Conservation (phyloP, 1,284 basidiomycete genomes). For the Ceratobasidium sp. region DNA sequence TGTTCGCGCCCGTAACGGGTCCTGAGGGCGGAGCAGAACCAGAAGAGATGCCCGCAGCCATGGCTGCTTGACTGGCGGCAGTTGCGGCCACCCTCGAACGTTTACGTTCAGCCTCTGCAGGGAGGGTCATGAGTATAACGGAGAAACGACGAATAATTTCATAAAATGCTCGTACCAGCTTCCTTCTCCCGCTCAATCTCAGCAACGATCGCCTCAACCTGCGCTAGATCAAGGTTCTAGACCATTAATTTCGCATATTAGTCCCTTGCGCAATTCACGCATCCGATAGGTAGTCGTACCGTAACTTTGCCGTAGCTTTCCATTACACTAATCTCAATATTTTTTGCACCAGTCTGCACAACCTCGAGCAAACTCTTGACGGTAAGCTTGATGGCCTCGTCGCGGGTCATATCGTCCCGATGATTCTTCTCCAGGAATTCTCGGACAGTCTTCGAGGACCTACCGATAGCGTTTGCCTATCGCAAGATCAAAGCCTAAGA, state of each 20-base stretch:
- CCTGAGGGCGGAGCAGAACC: constrained; percentile 39
- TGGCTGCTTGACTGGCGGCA: constrained; percentile 86
- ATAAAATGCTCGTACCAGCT: constrained; percentile 70
- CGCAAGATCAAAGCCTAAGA: constrained; percentile 3
- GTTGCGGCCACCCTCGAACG: constrained; percentile 81
- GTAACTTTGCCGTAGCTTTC: constrained; percentile 92
- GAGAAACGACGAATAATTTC: not conserved
- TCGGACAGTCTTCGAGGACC: constrained; percentile 97
- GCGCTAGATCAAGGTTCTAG: constrained; percentile 84
- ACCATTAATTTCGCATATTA: constrained; percentile 45
- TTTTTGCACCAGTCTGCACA: constrained; percentile 99
- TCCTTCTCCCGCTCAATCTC: constrained; percentile 97
- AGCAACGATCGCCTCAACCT: constrained; percentile 91
- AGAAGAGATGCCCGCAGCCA: constrained; percentile 67
- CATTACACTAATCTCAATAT: constrained; percentile 98
- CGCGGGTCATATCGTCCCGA: constrained; percentile 88
- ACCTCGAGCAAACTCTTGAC: constrained; percentile 97
- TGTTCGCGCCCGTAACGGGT: constrained; percentile 38
- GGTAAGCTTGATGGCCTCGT: constrained; percentile 94
- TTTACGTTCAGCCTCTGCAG: constrained; percentile 87
- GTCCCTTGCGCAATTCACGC: constrained; percentile 10
- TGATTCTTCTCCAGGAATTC: constrained; percentile 99
- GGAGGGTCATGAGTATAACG: constrained; percentile 23
- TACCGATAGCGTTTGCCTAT: constrained; percentile 96
- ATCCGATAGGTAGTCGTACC: constrained; percentile 64